Base-by-base conservation (phyloP, 176 grass and related monocot genomes). In the Oryza coarctata region DNA sequence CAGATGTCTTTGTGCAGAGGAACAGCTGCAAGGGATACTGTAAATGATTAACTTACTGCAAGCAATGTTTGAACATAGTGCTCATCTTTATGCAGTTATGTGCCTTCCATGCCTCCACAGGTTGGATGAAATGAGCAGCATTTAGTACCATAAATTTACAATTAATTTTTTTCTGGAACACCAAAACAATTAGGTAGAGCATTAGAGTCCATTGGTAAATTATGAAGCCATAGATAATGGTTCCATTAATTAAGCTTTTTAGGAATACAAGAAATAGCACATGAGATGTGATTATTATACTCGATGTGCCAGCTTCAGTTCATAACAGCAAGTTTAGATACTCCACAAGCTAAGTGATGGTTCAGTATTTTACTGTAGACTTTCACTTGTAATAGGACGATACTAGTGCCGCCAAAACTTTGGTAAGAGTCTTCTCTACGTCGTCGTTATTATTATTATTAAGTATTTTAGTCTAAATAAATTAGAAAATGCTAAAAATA, bases 81-180 rank as follows among this genome's bases (percentile, higher is more conserved):
- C 74, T 99, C 96, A 88, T 95, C 96, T 87, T 93, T 86, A 99
- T 94, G 77, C 96, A 99, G 87, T 99, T 99, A 80, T 99, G 96
- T 50, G 94, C 93, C 78, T 95, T 95, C 77, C 75, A 83, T 69
- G 85, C 84, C 67, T 99, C 82, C 4, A 47, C 82, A 75, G 96
- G 96, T 93, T 99, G 80, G 61, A 70, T 47, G 83, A 84, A 62
- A 41, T 33, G 22, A 82, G 65, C 62, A 45, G 63, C 49, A 84
- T 28, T 40, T 81, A 82, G 69, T 52, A 22, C 71, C 30, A 17
- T 6, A 82, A 34, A 79, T 73, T 65, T 68, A 77, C 23, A 50
- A 73, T 35, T 31, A 17, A 73, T 12, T 78, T 73, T 17, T 57
- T 74, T 67, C 32, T 83, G 35, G 14, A 34, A 70, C 38, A 29